Base-by-base conservation (phyloP, 352 stramenopile genomes). In the Nothophytophthora sp. region DNA sequence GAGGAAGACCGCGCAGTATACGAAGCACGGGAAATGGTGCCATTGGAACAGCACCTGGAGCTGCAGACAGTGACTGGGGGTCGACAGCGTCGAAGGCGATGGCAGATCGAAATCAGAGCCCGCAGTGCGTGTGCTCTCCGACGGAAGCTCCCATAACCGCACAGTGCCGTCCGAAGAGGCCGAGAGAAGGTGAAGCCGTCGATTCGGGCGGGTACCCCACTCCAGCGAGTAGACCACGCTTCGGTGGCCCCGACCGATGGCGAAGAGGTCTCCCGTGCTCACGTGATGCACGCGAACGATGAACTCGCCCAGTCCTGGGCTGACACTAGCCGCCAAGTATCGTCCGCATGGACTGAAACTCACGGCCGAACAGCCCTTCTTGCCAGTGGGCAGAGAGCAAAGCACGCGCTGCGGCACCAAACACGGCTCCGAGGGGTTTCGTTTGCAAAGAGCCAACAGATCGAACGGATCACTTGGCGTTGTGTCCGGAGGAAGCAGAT, bases 1-100 rank as follows among this genome's bases (percentile, higher is more conserved):
- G n/a, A 87, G 63, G 52, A 89, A 91, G 6, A 73, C 60, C 1
- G 71, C 73, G 35, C 76, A 83, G 50, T 88, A 90, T 8, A 90
- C 81, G 40, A 87, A 88, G 11, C 60, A 72, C 10, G 73, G 78
- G 8, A 81, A 65, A 53, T 91, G 81, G 8, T 86, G 74, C 53
- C 76, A 86, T 27, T 81, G 49, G 18, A 61, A 81, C 11, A 49
- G 11, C 15, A 28, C 36, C 13, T 16, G 25, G 3, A 73, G 38
- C 25, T 59, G 28, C 36, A 24, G 37, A 43, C 30, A 27, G 8
- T 25, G 42, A 15, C 43, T 33, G 22, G 35, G 30, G 4, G 4
- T 15, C 23, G 25, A 45, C 32, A 13, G 19, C 4, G 10, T 9
- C 43, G 49, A 33, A 11, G 49, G 56, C 35, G 19, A 44, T 27